phyloP scores from a whole-genome alignment of 2,329 filamentous ascomycete genomes.

The Calonectria pseudoreteaudii region DNA sequence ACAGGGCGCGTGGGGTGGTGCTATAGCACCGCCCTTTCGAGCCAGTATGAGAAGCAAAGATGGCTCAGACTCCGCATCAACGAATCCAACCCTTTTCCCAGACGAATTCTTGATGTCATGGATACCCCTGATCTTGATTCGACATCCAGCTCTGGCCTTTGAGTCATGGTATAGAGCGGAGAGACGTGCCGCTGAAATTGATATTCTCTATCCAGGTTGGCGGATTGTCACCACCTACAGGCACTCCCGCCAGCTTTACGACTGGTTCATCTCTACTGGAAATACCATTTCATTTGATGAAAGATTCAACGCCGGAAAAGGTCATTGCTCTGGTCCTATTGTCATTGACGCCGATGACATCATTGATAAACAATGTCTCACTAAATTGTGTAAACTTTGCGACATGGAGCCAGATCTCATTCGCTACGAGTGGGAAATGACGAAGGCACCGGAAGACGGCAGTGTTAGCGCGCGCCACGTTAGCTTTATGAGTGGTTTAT shows the following conservation, averaged over 20 bases:
- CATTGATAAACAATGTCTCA: background rate
- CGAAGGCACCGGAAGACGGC: background rate
- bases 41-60: background rate
- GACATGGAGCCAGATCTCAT: background rate
- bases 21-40: background rate
- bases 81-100: background rate
- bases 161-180: slow-evolving; percentile 11
- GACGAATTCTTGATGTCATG: slow-evolving; percentile 1
- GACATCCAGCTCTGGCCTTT: slow-evolving; percentile 7
- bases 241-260: background rate
- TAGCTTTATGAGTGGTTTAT: background rate
- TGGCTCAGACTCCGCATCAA: background rate
- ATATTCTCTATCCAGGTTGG: background rate
- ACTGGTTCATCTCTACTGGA: background rate
- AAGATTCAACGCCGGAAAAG: background rate
- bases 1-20: slow-evolving; percentile 1
- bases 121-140: slow-evolving; percentile 6
- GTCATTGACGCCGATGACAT: slow-evolving; percentile 8
- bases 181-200: background rate
- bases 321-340: background rate
- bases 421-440: background rate
- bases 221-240: background rate
- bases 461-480: background rate
- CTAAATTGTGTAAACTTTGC: background rate
- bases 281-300: no score